Evolutionary conservation across 345 rosid species (phyloP).

Genomic region (Toxicodendron radicans): DNA sequence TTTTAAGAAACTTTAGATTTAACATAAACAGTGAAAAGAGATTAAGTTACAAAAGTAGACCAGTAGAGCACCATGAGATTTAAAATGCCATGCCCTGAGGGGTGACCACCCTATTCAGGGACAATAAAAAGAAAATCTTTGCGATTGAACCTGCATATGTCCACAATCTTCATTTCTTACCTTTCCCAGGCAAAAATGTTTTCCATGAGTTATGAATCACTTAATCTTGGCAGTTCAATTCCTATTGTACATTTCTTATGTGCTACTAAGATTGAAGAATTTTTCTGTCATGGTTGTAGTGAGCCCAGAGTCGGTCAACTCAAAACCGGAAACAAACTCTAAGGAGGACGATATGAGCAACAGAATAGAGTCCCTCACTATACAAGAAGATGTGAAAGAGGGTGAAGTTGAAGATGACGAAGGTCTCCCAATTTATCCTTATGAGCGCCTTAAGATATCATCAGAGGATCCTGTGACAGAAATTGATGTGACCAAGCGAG

Average conservation of each 20-base stretch:
- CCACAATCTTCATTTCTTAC: too few species aligned
- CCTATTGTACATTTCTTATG: neutral
- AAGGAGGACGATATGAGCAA: conserved; percentile 69
- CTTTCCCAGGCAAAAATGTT: too few species aligned
- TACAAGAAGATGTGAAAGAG: conserved; percentile 87
- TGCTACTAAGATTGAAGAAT: conserved; percentile 12
- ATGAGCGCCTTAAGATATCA: conserved; percentile 70
- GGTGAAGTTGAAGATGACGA: conserved; percentile 94
- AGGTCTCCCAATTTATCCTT: conserved; percentile 74
- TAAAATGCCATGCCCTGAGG: too few species aligned
- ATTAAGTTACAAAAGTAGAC: too few species aligned
- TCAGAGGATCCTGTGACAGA: conserved; percentile 70
- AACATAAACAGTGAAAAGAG: too few species aligned
- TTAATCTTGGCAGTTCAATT: too few species aligned
- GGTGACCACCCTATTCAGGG: too few species aligned
- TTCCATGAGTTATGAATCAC: too few species aligned
- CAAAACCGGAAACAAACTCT: conserved; percentile 50
- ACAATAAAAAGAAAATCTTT: too few species aligned
- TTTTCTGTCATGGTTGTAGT: conserved; percentile 38
- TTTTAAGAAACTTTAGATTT: too few species aligned
- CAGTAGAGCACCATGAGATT: too few species aligned
- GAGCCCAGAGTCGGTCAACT: conserved; percentile 49
- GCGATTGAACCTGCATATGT: too few species aligned
- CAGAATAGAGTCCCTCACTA: conserved; percentile 77
- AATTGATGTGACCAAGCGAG: conserved; percentile 93